Conservation (phyloP, 768 basidiomycete genomes). For the Tubosaeta sp. region DNA sequence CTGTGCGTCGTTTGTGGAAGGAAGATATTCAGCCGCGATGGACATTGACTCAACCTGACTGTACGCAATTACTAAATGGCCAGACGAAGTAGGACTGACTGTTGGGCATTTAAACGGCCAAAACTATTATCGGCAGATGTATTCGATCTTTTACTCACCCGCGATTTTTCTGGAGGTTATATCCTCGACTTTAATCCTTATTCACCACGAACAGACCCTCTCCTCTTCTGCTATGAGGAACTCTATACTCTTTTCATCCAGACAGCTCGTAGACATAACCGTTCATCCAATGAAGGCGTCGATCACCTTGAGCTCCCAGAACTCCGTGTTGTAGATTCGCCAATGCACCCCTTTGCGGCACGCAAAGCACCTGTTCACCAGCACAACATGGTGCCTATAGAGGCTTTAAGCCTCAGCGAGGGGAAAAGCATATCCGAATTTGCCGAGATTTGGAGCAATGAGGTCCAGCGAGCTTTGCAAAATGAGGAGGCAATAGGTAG, state of each 20-base stretch:
- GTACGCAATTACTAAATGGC: conserved; percentile 41
- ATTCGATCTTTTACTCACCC: conserved; percentile 84
- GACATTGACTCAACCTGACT: conserved; percentile 50
- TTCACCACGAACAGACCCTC: conserved; percentile 77
- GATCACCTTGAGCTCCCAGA: conserved; percentile 29
- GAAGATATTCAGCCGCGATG: conserved; percentile 59
- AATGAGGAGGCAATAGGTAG: conserved; percentile 5
- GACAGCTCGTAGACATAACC: conserved; percentile 3
- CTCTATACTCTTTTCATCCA: conserved; percentile 41
- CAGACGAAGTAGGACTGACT: background rate
- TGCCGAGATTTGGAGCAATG: conserved; percentile 57
- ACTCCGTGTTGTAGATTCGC: conserved; percentile 69
- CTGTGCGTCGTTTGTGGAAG: conserved; percentile 82
- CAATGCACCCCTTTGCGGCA: conserved; percentile 61
- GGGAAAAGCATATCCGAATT: conserved; percentile 75
- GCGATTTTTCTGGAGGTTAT: conserved; percentile 70
- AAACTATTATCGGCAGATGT: conserved; percentile 43
- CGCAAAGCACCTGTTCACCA: conserved; percentile 70
- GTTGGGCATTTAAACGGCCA: background rate
- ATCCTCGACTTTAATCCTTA: conserved; percentile 93
- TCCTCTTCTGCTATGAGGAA: conserved; percentile 82
- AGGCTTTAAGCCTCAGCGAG: conserved; percentile 74
- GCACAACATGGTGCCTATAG: conserved; percentile 90
- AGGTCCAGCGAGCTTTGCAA: conserved; percentile 37
- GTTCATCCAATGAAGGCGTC: background rate